Evolutionary conservation across 352 stramenopile genomes (phyloP), one percentile per base, ranked within the genome.

Genomic region (Phytophthora podocarpi): DNA sequence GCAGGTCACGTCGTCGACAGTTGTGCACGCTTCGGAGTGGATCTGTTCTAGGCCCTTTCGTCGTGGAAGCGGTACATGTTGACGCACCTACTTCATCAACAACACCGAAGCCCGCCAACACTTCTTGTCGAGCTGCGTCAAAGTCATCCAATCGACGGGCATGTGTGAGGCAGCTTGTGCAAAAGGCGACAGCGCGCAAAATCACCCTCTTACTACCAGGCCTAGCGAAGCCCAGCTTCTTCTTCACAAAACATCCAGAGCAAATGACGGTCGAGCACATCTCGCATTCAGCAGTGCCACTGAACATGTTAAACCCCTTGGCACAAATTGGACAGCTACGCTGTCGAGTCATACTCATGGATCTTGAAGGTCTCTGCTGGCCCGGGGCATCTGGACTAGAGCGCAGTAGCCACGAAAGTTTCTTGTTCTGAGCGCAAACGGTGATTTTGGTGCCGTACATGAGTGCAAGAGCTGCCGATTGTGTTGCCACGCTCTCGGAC

Each of bases 371-470:
- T 10, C 39, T n/a, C n/a, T n/a, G 48, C n/a, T 56, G 56, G 12
- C 37, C 43, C 1, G 47, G 42, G 10, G 43, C 56, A 26, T 59
- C 49, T 21, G 49, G 41, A 41, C 43, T 58, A 21, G 48, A 67
- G 36, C 68, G 70, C 18, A 77, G 24, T 21, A 84, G 39, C 59
- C 69, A 70, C 58, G 56, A 50, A 26, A 84, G 59, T 47, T 81
- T 81, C 54, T 81, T 81, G 58, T 71, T 76, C 31, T 73, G 56
- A 6, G 74, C 69, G 27, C 67, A 75, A 15, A 72, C 54, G 31
- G 41, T 56, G 20, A 47, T 43, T 37, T 64, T 70, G 26, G 48
- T 35, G 30, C 49, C 55, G 15, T 63, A 77, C 47, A 71, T 67
- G 36, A 76, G 45, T 8, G 52, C 52, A 40, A 68, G 59, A n/a